phyloP scores from a whole-genome alignment of 768 basidiomycete genomes.

The Boletus speciosus region DNA sequence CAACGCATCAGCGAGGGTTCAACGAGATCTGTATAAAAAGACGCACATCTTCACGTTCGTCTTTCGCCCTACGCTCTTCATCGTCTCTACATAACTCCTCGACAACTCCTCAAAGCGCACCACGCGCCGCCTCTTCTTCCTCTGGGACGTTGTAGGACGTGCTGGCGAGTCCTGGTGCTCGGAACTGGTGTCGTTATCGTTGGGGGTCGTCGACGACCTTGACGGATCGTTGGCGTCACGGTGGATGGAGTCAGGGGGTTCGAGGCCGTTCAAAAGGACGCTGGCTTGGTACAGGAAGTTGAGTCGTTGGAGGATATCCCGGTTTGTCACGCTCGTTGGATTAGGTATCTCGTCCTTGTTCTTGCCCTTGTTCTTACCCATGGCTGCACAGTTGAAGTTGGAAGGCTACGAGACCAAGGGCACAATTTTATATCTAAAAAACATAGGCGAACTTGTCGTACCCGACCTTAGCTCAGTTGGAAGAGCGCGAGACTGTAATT shows the following conservation, averaged over 20 bases:
- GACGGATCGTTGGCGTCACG: background rate
- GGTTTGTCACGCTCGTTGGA: constrained; percentile 55
- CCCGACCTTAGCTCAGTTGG: constrained; percentile 41
- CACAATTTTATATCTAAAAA: background rate
- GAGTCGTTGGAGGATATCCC: constrained; percentile 77
- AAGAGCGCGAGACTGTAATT: constrained; percentile 49
- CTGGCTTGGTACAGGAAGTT: constrained; percentile 86
- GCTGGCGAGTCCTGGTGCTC: background rate
- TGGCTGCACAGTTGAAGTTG: constrained; percentile 23
- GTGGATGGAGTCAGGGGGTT: constrained; percentile 6
- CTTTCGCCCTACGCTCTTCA: constrained; percentile 72
- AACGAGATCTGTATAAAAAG: background rate
- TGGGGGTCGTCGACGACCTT: background rate
- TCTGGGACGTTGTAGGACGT: background rate
- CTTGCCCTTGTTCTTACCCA: constrained; percentile 67
- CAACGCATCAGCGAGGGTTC: background rate
- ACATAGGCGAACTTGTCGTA: background rate
- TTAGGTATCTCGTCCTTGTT: constrained; percentile 55
- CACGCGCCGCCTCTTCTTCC: constrained; percentile 26
- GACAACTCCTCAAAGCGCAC: constrained; percentile 51
- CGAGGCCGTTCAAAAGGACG: constrained; percentile 49
- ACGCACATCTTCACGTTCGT: constrained; percentile 73
- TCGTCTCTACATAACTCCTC: constrained; percentile 57
- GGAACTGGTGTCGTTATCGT: background rate
- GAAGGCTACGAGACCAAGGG: too few relatives aligned